Evolutionary conservation across 352 stramenopile genomes (phyloP).

Genomic region (Halophytophthora batemanensis): DNA sequence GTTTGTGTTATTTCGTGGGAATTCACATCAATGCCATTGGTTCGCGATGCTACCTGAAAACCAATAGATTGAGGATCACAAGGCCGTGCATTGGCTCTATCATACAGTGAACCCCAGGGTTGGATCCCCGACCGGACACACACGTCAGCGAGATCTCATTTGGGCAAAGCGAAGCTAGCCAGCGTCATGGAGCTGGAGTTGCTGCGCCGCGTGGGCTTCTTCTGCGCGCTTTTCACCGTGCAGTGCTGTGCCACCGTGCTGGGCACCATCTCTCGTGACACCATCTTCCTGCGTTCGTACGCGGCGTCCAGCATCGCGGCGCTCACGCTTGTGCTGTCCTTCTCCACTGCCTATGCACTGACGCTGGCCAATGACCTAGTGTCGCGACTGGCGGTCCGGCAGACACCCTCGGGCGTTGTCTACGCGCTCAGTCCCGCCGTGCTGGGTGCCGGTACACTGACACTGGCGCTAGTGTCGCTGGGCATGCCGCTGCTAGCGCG

Average conservation of each 20-base stretch:
- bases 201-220: slow-evolving; percentile 71
- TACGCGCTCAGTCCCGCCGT: slow-evolving; percentile 49
- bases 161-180: too few species aligned
- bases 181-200: slow-evolving; percentile 24
- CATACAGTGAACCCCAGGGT: too few species aligned
- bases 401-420: slow-evolving; percentile 30
- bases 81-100: too few species aligned
- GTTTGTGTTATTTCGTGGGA: too few species aligned
- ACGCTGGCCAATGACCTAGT: slow-evolving; percentile 42
- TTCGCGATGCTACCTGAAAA: too few species aligned
- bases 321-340: slow-evolving; percentile 69
- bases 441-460: slow-evolving; percentile 38
- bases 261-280: slow-evolving; percentile 75
- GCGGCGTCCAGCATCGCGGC: slow-evolving; percentile 63
- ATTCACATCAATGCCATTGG: too few species aligned
- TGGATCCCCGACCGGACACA: too few species aligned
- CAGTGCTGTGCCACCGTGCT: slow-evolving; percentile 78
- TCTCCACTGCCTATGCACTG: slow-evolving; percentile 70
- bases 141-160: too few species aligned
- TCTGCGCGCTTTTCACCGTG: slow-evolving; percentile 75
- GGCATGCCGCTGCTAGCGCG: slow-evolving; percentile 34
- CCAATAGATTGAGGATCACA: too few species aligned
- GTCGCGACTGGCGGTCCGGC: slow-evolving; percentile 21
- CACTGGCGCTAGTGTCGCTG: slow-evolving; percentile 52
- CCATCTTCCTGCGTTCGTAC: slow-evolving; percentile 79